These are phyloP conservation scores for Mallotus repandus DNA, from an alignment of 441 rosid genomes.

Conservation along the genomic window DNA sequence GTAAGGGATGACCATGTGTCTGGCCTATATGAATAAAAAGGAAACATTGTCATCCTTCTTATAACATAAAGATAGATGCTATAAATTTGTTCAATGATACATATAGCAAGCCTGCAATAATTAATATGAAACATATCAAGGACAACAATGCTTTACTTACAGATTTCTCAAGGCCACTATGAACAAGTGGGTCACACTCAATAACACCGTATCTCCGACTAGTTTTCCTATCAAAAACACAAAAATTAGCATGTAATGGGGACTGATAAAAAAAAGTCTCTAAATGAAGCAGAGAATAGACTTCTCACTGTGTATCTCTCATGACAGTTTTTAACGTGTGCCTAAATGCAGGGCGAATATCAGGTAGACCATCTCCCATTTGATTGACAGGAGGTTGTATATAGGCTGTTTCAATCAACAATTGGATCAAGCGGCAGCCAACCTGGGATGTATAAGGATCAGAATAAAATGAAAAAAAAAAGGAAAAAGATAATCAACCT, in stretches of 20 bases:
- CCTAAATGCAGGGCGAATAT: constrained; percentile 88
- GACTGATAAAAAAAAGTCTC: constrained; percentile 13
- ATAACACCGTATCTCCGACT: constrained; percentile 91
- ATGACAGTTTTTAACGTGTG: constrained; percentile 59
- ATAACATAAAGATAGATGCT: constrained; percentile 18
- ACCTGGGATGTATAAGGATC: constrained; percentile 50
- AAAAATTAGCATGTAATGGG: constrained; percentile 10
- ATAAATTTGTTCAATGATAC: not conserved
- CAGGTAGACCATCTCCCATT: constrained; percentile 69
- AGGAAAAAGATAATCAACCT: not conserved
- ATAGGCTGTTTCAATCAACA: constrained; percentile 80
- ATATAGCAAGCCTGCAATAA: constrained; percentile 3
- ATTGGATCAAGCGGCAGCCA: constrained; percentile 82
- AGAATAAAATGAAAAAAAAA: constrained; percentile 20
- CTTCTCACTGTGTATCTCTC: constrained; percentile 59
- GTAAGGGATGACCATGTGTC: constrained; percentile 96
- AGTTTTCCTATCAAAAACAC: constrained; percentile 45
- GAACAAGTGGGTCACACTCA: constrained; percentile 86
- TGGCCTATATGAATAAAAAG: constrained; percentile 57
- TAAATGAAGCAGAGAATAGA: constrained; percentile 19
- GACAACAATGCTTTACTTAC: constrained; percentile 44
- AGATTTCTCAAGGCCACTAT: constrained; percentile 82
- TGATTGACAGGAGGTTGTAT: constrained; percentile 83
- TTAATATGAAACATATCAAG: constrained; percentile 1
- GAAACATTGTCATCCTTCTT: constrained; percentile 23